phyloP scores from a whole-genome alignment of 495 filamentous ascomycete species.

The Aspergillus wentii region DNA sequence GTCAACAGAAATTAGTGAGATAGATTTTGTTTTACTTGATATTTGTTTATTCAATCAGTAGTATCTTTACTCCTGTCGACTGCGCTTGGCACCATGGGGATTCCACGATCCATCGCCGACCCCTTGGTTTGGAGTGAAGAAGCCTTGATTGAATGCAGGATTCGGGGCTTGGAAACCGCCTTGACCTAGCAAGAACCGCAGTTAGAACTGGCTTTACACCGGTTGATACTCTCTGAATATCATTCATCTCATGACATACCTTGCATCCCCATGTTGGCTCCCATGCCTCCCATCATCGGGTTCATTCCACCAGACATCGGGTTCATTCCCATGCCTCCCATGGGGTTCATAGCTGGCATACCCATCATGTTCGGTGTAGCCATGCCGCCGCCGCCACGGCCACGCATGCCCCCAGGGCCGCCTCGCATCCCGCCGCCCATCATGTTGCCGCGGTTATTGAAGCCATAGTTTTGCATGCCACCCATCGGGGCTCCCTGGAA shows the following conservation, averaged over 20 bases:
- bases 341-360: conserved; percentile 40
- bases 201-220: conserved; percentile 1
- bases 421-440: conserved; percentile 68
- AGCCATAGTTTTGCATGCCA: conserved; percentile 55
- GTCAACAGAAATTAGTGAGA: conserved; percentile 1
- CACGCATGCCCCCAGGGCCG: conserved; percentile 62
- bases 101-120: conserved; percentile 65
- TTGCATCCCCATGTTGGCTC: conserved; percentile 55
- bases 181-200: conserved; percentile 20
- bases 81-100: conserved; percentile 78
- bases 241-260: conserved; percentile 37
- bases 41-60: too few species aligned
- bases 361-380: conserved; percentile 52
- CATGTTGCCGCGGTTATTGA: conserved; percentile 59
- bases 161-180: conserved; percentile 65
- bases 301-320: conserved; percentile 51
- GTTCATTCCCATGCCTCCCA: conserved; percentile 64
- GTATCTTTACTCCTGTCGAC: conserved; percentile 56
- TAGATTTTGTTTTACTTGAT: background rate
- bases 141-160: conserved; percentile 73
- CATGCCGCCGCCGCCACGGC: conserved; percentile 60
- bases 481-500: conserved; percentile 52
- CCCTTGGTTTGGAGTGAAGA: conserved; percentile 63
- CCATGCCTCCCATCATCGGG: conserved; percentile 55
- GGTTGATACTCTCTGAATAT: background rate